Base-by-base conservation (phyloP, 208 protist species). In the Trypanosomatidae sp. region DNA sequence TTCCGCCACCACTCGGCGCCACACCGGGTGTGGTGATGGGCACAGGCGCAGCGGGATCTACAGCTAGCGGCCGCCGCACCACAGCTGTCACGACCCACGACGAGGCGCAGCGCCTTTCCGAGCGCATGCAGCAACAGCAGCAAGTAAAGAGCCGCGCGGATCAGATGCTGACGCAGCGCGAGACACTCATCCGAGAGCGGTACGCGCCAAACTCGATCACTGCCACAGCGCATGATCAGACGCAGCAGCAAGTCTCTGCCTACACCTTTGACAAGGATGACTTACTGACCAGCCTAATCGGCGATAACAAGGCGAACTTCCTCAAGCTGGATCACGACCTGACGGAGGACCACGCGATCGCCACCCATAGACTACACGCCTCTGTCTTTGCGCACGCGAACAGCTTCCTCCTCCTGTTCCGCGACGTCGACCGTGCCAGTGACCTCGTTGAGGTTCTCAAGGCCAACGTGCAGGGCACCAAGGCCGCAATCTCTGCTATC, bases 361-460 rank as follows among this genome's bases (percentile, higher is more conserved):
- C 92, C 19, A 87, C 85, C 36, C 79, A 77, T 25, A 80, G 81
- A 1, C 80, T 96, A 53, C 90, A 95, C 70, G 60, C 77, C 43
- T 79, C 87, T 10, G 92, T 96, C 53, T 96, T 95, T 74, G 25
- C 82, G 0, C 89, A 95, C 50, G 83, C 88, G 13, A 86, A 86
- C 46, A 87, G 90, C 80, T 96, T 96, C 71, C 64, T 96, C 30
- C 79, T 87, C 19, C 77, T 96, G 13, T 96, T 96, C 66, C 84
- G 89, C 68, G 90, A 96, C 65, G 92, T 96, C 12, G 87, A 91
- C 25, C 73, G 79, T 9, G 85, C 92, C 28, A 92, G 86, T 50
- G 73, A 77, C 13, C 80, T 94, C 25, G 90, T 95, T 10, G 87
- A 95, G 77, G 82, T 74, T 19, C 82, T 96, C 43, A 96, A 96